Base-by-base conservation (phyloP, 257 asterid species). In the Solanum chmielewskii region DNA sequence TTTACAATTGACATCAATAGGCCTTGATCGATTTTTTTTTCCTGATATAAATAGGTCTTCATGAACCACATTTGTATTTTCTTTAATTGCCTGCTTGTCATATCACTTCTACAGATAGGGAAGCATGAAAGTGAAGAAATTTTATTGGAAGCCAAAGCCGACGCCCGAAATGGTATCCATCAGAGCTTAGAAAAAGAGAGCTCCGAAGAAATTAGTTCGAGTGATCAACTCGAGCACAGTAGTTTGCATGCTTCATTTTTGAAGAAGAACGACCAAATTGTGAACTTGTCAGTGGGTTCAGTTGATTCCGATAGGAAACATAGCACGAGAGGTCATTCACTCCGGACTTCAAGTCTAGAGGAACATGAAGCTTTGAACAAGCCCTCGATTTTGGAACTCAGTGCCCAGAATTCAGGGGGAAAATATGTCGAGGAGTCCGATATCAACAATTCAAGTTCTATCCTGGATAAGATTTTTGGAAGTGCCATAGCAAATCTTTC, bases 381-480 rank as follows among this genome's bases (percentile, higher is more conserved):
- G 88, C 88, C 91, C 87, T 91, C 77, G 75, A 75, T 73, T 52
- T 60, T 90, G 80, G 88, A 90, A 86, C 90, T 88, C 45, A 33
- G 90, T 90, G 87, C 91, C 64, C 87, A 89, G 56, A 86, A 89
- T 75, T 86, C 92, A 70, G 91, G 88, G 71, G 91, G 88, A 59
- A 90, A 90, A 81, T 66, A 87, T 82, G 92, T 87, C 49, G 85
- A 88, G 41, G 93, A 91, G 81, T 88, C 93, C 77, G 90, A 88
- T 47, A 87, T 83, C 86, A 92, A 86, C 64, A 84, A 88, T 31
- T 87, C 97, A 49, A 86, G 90, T 62, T 94, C 95, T 69, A 90
- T 92, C n/a, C 88, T 96, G 56, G 95, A 93, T 35, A 92, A 94
- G 91, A 90, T 94, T 68, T 92, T 96, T 90, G 91, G 96, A 86